phyloP scores from a whole-genome alignment of 208 protist genomes.

The Borovskyia barvae region DNA sequence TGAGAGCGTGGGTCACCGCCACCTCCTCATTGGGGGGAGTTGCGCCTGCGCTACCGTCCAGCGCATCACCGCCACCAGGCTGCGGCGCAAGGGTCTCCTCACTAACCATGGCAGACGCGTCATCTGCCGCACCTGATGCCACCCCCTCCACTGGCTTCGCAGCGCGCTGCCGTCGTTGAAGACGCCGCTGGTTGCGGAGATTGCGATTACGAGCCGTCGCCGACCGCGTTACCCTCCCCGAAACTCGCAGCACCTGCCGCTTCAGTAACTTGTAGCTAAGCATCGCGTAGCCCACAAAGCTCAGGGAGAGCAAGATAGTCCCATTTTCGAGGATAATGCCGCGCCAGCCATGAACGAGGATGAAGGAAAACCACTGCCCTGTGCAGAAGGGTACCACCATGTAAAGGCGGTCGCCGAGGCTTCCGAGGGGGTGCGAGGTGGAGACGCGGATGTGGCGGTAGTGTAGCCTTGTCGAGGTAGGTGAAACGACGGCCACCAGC shows the following conservation, averaged over 20 bases:
- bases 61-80: background rate
- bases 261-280: conserved; percentile 70
- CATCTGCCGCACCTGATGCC: no score
- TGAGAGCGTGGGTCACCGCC: background rate
- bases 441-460: conserved; percentile 9
- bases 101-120: background rate
- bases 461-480: no score
- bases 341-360: conserved; percentile 70
- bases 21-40: conserved; percentile 4
- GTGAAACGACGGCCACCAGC: no score
- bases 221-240: conserved; percentile 18
- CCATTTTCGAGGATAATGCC: conserved; percentile 79
- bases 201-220: conserved; percentile 15
- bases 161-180: conserved; percentile 1
- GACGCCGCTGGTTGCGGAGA: conserved; percentile 9
- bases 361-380: conserved; percentile 84
- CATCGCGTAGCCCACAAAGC: conserved; percentile 81
- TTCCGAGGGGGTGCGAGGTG: conserved; percentile 37
- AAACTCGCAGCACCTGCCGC: conserved; percentile 44
- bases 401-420: conserved; percentile 66
- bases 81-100: background rate
- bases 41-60: background rate
- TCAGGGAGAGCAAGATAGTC: conserved; percentile 68
- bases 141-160: background rate
- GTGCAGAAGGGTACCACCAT: conserved; percentile 85